Evolutionary conservation across 768 basidiomycete species (phyloP), one percentile per base, ranked within the genome.

Genomic region (Xerocomus potaroensis): DNA sequence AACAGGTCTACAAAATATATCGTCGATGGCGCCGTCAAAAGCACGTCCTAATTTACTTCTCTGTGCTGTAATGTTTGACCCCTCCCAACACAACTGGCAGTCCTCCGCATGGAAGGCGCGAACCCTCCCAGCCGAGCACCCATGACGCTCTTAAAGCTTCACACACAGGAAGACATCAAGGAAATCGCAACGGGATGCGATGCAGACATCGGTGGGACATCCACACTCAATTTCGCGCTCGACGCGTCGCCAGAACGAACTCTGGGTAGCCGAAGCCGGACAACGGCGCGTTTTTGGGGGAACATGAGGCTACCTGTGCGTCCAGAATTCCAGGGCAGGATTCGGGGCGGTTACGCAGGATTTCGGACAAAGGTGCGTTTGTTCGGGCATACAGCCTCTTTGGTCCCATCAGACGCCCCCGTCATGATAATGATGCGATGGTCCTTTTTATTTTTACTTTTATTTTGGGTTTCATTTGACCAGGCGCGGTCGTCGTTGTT

Each of bases 291-390:
- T 44, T 94, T 95, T 62, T 87, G 80, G 79, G 92, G 92, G 2
- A 74, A 83, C 21, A 84, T 95, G 82, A 69, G 76, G 31, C 72
- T 89, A 15, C 74, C 70, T 32, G 87, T 93, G 2, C 80, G 78
- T 39, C 71, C 80, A 2, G 80, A 79, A n/a, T 66, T 84, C 43
- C 77, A 83, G 57, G 78, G 80, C 1, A 77, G 79, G 55, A 73
- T 95, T 30, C 72, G 89, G 39, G 83, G 84, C 5, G 94, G 94
- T 0, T 98, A 95, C 66, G 90, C 91, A 14, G 94, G 91, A 15
- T 90, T 97, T 62, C 72, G 91, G 53, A 95, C 83, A 62, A 87
- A 84, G 73, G 91, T 87, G 45, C 44, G 70, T 49, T 9, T 24
- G 4, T 16, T n/a, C n/a, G n/a, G n/a, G n/a, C n/a, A n/a, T n/a